Conservation (phyloP, 768 basidiomycete species). For the Lenzites betulinus region DNA sequence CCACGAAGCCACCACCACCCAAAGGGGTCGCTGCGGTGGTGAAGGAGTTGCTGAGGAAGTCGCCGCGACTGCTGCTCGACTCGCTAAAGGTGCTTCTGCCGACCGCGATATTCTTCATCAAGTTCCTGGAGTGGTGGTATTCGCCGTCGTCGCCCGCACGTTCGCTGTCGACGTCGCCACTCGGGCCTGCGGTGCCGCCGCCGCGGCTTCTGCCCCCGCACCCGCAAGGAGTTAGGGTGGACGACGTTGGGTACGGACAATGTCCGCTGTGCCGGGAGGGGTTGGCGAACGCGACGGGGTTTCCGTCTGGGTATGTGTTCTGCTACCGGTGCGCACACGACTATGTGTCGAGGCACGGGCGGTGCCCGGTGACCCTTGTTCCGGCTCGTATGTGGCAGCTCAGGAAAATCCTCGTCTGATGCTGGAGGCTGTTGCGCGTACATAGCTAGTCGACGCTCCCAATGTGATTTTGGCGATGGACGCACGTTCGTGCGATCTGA, state of each 20-base stretch:
- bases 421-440: background rate
- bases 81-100: slow-evolving; percentile 80
- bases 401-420: slow-evolving; percentile 77
- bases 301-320: slow-evolving; percentile 93
- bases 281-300: slow-evolving; percentile 84
- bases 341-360: slow-evolving; percentile 72
- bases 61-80: slow-evolving; percentile 70
- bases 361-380: slow-evolving; percentile 86
- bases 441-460: background rate
- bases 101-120: slow-evolving; percentile 91
- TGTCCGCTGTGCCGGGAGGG: slow-evolving; percentile 78
- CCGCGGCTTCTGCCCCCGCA: slow-evolving; percentile 77
- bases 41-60: slow-evolving; percentile 47
- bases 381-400: slow-evolving; percentile 78
- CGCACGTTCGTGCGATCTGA: slow-evolving; percentile 28
- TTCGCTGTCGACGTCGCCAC: slow-evolving; percentile 59
- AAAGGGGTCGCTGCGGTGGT: slow-evolving; percentile 46
- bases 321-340: slow-evolving; percentile 92
- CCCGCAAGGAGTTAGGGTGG: slow-evolving; percentile 67
- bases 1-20: slow-evolving; percentile 25
- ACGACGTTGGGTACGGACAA: slow-evolving; percentile 67
- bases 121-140: slow-evolving; percentile 99
- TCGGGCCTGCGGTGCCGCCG: slow-evolving; percentile 74
- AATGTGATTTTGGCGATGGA: slow-evolving; percentile 20
- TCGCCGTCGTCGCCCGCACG: slow-evolving; percentile 88